A percentile compares a stretch with the other conserved stretches of the same genome.
Evolutionary conservation across 164 flowering plant genomes (phyloP).

Genomic region (Dillenia turbinata): DNA sequence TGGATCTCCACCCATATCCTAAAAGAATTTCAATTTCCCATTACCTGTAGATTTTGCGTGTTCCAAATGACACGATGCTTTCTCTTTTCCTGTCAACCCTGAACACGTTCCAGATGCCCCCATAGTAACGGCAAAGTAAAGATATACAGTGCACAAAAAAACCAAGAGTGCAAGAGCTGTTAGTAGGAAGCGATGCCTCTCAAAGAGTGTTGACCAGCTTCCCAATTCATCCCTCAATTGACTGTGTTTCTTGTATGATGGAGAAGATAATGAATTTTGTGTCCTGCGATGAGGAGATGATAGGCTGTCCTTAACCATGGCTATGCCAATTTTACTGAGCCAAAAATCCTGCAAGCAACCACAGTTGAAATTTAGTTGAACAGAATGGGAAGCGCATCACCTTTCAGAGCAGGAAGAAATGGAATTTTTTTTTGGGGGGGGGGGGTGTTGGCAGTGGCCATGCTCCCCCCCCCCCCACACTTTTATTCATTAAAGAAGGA

Average conservation of each 20-base stretch:
- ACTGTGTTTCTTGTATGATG: slow-evolving; percentile 39
- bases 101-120: slow-evolving; percentile 48
- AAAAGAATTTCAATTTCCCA: slow-evolving; percentile 58
- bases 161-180: slow-evolving; percentile 52
- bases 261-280: slow-evolving; percentile 29
- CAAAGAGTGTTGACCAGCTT: slow-evolving; percentile 46
- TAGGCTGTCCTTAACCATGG: slow-evolving; percentile 44
- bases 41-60: slow-evolving; percentile 38
- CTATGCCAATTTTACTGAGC: neutral
- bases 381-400: no score
- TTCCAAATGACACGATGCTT: slow-evolving; percentile 44
- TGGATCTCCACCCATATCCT: slow-evolving; percentile 2
- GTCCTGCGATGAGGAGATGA: slow-evolving; percentile 49
- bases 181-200: slow-evolving; percentile 71
- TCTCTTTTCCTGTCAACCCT: slow-evolving; percentile 42
- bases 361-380: no score
- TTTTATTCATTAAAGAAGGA: no score
- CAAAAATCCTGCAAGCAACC: slow-evolving; percentile 12
- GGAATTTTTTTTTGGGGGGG: no score
- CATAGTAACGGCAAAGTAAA: slow-evolving; percentile 75
- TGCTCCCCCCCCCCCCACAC: no score
- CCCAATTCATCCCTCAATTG: slow-evolving; percentile 43
- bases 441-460: no score
- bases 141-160: slow-evolving; percentile 65
- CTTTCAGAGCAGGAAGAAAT: no score